These are phyloP conservation scores for Diaporthe ilicicola DNA, from an alignment of 2,329 filamentous ascomycete species.

Conservation along the genomic window DNA sequence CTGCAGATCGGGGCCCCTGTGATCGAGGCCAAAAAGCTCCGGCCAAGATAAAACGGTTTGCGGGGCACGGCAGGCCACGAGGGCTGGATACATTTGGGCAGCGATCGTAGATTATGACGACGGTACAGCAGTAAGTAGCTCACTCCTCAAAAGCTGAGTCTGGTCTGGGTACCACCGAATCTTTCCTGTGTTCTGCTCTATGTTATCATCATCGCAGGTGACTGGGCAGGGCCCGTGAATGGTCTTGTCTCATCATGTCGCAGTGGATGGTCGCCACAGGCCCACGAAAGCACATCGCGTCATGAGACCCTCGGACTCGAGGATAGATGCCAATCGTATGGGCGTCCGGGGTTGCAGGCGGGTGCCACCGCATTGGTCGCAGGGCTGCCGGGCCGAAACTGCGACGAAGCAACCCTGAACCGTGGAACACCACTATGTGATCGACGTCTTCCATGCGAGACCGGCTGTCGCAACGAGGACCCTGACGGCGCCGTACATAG, in stretches of 20 bases:
- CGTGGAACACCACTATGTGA: slow-evolving; percentile 12
- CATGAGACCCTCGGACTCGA: slow-evolving; percentile 17
- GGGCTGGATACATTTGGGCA: slow-evolving; percentile 14
- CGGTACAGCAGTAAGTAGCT: background rate
- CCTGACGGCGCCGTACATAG: slow-evolving; percentile 12
- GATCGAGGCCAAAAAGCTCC: slow-evolving; percentile 14
- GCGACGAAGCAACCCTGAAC: slow-evolving; percentile 19
- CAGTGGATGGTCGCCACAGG: background rate
- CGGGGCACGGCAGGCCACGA: slow-evolving; percentile 13
- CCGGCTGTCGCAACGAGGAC: slow-evolving; percentile 8
- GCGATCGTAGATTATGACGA: background rate
- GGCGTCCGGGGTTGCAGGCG: background rate
- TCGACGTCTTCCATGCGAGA: background rate
- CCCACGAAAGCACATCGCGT: slow-evolving; percentile 3
- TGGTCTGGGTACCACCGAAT: background rate
- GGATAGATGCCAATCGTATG: background rate
- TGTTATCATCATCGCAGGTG: background rate
- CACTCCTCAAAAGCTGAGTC: background rate
- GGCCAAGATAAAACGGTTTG: slow-evolving; percentile 17
- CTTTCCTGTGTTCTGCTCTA: background rate
- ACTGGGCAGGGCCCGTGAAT: background rate
- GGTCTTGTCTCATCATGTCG: background rate
- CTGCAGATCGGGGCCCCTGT: background rate
- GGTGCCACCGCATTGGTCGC: slow-evolving; percentile 16
- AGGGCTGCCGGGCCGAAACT: slow-evolving; percentile 19